phyloP scores from a whole-genome alignment of 2,329 filamentous ascomycete genomes.

The Trichoderma semiorbis region DNA sequence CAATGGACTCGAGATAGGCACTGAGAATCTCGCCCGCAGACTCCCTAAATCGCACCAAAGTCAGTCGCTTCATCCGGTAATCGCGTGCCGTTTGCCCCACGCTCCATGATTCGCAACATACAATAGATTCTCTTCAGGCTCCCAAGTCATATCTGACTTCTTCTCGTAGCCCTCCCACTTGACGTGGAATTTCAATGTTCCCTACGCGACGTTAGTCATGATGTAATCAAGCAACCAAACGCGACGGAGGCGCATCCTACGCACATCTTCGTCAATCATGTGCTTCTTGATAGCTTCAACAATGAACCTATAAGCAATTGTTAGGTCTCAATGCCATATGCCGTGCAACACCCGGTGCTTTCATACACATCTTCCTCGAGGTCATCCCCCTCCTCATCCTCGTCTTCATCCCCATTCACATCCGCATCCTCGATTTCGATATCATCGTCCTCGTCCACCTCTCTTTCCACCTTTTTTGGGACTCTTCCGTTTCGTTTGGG shows the following conservation, averaged over 20 bases:
- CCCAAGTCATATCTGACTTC: constrained; percentile 71
- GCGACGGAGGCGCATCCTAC: constrained; percentile 19
- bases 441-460: background rate
- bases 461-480: background rate
- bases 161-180: constrained; percentile 79
- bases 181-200: constrained; percentile 60
- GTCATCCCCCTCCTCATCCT: constrained; percentile 33
- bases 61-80: background rate
- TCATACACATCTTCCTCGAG: constrained; percentile 36
- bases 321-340: constrained; percentile 6
- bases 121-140: constrained; percentile 64
- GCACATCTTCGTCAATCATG: constrained; percentile 54
- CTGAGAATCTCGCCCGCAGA: constrained; percentile 58
- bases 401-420: constrained; percentile 29
- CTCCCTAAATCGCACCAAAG: constrained; percentile 34
- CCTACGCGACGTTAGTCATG: constrained; percentile 33
- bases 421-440: constrained; percentile 16
- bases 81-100: background rate
- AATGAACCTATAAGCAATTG: constrained; percentile 53
- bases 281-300: constrained; percentile 72
- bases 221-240: background rate
- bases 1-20: constrained; percentile 60
- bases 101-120: constrained; percentile 20
- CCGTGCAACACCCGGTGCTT: constrained; percentile 36
- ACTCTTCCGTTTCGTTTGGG: constrained; percentile 4